phyloP scores from a whole-genome alignment of 768 basidiomycete species.

The Pholiota conissans region DNA sequence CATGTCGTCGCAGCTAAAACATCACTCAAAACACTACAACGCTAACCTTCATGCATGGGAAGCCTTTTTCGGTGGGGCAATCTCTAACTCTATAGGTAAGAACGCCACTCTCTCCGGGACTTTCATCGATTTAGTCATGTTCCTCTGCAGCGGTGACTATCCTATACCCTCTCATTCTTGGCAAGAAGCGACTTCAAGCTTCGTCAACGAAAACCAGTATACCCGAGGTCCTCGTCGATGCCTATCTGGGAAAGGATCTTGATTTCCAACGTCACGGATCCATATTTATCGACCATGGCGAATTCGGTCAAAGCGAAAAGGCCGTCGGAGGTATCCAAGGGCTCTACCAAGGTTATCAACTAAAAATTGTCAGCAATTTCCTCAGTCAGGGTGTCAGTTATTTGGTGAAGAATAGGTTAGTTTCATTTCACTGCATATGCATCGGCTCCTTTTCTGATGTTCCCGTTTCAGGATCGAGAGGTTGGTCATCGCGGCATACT shows the following conservation, averaged over 20 bases:
- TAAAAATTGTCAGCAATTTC: slow-evolving; percentile 54
- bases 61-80: slow-evolving; percentile 57
- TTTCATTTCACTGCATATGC: neutral
- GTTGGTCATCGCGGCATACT: slow-evolving; percentile 12
- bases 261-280: slow-evolving; percentile 1
- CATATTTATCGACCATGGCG: slow-evolving; percentile 5
- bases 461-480: slow-evolving; percentile 11
- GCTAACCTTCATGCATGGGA: slow-evolving; percentile 39
- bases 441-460: neutral
- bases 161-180: slow-evolving; percentile 59
- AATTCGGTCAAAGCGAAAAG: slow-evolving; percentile 16
- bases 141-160: slow-evolving; percentile 35
- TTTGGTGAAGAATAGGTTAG: slow-evolving; percentile 57
- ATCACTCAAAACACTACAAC: slow-evolving; percentile 9
- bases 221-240: slow-evolving; percentile 30
- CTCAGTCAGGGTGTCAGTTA: slow-evolving; percentile 59
- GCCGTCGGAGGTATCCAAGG: slow-evolving; percentile 25
- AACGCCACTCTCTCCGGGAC: neutral
- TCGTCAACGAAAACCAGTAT: slow-evolving; percentile 37
- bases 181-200: slow-evolving; percentile 54
- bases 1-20: neutral
- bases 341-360: slow-evolving; percentile 53
- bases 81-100: slow-evolving; percentile 51
- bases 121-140: neutral
- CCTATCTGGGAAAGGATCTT: slow-evolving; percentile 29